phyloP scores from a whole-genome alignment of 441 rosid species.

The Pelargonium myrrhifolium region DNA sequence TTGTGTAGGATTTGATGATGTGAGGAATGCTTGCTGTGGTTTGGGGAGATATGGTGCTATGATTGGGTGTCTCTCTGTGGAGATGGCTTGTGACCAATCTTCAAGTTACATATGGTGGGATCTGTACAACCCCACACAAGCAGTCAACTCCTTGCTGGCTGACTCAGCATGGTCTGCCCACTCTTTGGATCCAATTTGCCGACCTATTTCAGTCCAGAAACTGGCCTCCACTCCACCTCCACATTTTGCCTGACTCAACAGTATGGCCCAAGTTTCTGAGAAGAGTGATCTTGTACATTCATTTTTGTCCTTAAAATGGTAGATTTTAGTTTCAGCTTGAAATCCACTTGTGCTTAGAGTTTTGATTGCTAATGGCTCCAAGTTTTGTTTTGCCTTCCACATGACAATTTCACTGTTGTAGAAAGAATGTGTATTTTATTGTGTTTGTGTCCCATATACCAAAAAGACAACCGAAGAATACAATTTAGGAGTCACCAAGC shows the following conservation, averaged over 20 bases:
- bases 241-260: slow-evolving; percentile 4
- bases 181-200: slow-evolving; percentile 32
- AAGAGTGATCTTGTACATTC: too few relatives aligned
- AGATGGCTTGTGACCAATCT: slow-evolving; percentile 43
- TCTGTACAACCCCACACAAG: slow-evolving; percentile 49
- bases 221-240: slow-evolving; percentile 19
- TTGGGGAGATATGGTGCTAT: slow-evolving; percentile 34
- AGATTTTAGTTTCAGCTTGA: background rate
- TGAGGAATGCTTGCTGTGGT: slow-evolving; percentile 46
- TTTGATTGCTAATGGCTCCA: background rate
- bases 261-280: too few relatives aligned
- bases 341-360: background rate
- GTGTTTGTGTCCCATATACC: too few relatives aligned
- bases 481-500: too few relatives aligned
- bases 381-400: background rate
- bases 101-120: slow-evolving; percentile 61
- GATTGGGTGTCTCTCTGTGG: slow-evolving; percentile 47
- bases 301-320: too few relatives aligned
- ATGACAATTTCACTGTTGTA: background rate
- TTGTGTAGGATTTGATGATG: slow-evolving; percentile 45
- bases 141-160: slow-evolving; percentile 43
- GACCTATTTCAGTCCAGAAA: slow-evolving; percentile 28
- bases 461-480: too few relatives aligned
- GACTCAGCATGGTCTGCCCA: slow-evolving; percentile 48
- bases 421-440: background rate